Evolutionary conservation across 2,329 filamentous ascomycete genomes (phyloP).

Genomic region (Emergomyces pasteurianus): DNA sequence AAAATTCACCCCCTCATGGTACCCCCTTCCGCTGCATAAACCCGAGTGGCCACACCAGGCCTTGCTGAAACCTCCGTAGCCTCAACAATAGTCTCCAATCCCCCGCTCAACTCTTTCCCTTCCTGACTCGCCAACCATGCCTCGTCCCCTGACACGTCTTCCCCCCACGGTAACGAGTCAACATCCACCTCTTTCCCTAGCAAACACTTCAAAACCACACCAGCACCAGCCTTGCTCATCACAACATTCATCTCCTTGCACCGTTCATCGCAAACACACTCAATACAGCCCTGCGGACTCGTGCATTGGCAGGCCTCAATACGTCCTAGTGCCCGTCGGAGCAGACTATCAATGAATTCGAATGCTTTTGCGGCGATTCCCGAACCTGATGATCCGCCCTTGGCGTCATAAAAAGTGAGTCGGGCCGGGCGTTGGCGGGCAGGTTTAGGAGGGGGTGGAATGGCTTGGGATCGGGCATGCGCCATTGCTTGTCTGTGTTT

Average conservation of each 20-base stretch:
- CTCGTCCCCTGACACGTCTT: conserved; percentile 58
- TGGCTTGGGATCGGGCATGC: conserved; percentile 3
- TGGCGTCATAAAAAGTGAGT: conserved; percentile 89
- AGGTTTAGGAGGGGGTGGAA: conserved; percentile 26
- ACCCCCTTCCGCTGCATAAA: conserved; percentile 15
- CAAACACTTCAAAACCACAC: conserved; percentile 66
- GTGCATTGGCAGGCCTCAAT: conserved; percentile 66
- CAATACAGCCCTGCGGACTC: conserved; percentile 59
- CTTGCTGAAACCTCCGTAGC: conserved; percentile 51
- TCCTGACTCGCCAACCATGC: background rate
- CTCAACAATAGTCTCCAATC: conserved; percentile 70
- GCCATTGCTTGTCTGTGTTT: conserved; percentile 11
- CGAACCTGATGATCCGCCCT: conserved; percentile 69
- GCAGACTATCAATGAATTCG: conserved; percentile 72
- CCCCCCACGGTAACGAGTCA: conserved; percentile 74
- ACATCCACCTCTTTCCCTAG: conserved; percentile 68
- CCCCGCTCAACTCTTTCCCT: conserved; percentile 50
- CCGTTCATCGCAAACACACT: conserved; percentile 75
- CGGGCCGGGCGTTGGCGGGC: conserved; percentile 70
- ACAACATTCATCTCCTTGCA: conserved; percentile 83
- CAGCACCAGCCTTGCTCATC: conserved; percentile 82
- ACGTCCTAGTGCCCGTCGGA: conserved; percentile 62
- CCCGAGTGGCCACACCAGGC: conserved; percentile 17
- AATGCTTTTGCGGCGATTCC: conserved; percentile 90
- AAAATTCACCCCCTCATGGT: background rate